Base-by-base conservation (phyloP, 768 basidiomycete species). In the Trametes meyenii region DNA sequence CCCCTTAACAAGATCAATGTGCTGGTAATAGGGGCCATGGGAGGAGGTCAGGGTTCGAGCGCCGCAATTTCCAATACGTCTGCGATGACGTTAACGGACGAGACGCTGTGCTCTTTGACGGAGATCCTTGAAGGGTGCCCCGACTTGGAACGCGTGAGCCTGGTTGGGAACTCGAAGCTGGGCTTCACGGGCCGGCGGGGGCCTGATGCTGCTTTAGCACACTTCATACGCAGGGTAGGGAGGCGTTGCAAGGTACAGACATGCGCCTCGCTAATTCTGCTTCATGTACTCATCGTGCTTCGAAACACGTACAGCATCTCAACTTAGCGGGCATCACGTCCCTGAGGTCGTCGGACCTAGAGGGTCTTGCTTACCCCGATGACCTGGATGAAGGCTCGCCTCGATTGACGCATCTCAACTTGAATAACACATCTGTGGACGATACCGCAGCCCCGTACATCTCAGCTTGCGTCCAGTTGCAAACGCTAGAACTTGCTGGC, bases 101-200 rank as follows among this genome's bases (percentile, higher is more conserved):
- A 74, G 10, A 72, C 70, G 0, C 78, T 89, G 33, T 61, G 56
- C 7, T 70, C 70, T 19, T 72, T 89, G 43, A 82, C 83, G 6
- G 72, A 74, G 5, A 59, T 74, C 19, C 67, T 88, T 40, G 71
- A 70, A 21, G 51, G 61, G 0, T 78, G 73, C 61, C 43, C 63
- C 12, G 61, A 69, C 23, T 72, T 90, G 24, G 82, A 85, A 55
- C 79, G 75, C 60, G 58, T 90, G 50, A 89, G 74, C 67, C 74
- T 90, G 8, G 87, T 86, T 7, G 85, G 85, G 7, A 90, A 90
- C 66, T 76, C 77, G 5, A 88, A 86, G 60, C 69, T 90, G 17
- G 84, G 84, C 7, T 53, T 74, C n/a, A 67, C 70, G 0, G 72
- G 76, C 7, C 69, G 71, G 48, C 67, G 64, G 58, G 65, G 50